phyloP scores from a whole-genome alignment of 768 basidiomycete genomes.

The Macrolepiota albuminosa region DNA sequence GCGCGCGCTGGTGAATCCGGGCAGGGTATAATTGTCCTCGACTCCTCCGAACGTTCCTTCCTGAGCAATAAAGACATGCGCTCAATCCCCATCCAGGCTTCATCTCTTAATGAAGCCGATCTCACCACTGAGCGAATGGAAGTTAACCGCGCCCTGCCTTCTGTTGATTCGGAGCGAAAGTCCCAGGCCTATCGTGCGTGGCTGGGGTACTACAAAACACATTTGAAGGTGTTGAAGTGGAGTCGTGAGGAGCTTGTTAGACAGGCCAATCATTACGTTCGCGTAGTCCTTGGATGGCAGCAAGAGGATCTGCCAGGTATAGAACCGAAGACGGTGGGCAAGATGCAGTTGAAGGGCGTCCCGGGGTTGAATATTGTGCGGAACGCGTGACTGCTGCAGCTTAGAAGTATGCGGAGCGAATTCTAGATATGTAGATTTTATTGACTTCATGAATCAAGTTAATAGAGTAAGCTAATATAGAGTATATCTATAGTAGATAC shows the following conservation, averaged over 20 bases:
- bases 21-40: slow-evolving; percentile 51
- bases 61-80: slow-evolving; percentile 33
- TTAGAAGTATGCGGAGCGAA: too few species aligned
- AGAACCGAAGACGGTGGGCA: slow-evolving; percentile 39
- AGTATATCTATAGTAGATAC: too few species aligned
- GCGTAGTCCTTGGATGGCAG: slow-evolving; percentile 30
- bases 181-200: slow-evolving; percentile 47
- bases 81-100: slow-evolving; percentile 32
- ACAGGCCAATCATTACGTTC: slow-evolving; percentile 32
- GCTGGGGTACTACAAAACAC: slow-evolving; percentile 53
- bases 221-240: slow-evolving; percentile 32
- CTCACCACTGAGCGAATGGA: slow-evolving; percentile 6
- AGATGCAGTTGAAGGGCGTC: slow-evolving; percentile 43
- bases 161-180: slow-evolving; percentile 37
- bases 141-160: slow-evolving; percentile 23
- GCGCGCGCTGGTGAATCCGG: slow-evolving; percentile 70
- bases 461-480: too few species aligned
- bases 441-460: too few species aligned
- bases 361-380: slow-evolving; percentile 21
- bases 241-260: slow-evolving; percentile 34
- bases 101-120: slow-evolving; percentile 16
- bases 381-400: background rate
- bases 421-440: too few species aligned
- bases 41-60: slow-evolving; percentile 47
- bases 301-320: slow-evolving; percentile 27